These are phyloP conservation scores for Stephanodiscus minutulus DNA, from an alignment of 108 stramenopile species.

Conservation along the genomic window DNA sequence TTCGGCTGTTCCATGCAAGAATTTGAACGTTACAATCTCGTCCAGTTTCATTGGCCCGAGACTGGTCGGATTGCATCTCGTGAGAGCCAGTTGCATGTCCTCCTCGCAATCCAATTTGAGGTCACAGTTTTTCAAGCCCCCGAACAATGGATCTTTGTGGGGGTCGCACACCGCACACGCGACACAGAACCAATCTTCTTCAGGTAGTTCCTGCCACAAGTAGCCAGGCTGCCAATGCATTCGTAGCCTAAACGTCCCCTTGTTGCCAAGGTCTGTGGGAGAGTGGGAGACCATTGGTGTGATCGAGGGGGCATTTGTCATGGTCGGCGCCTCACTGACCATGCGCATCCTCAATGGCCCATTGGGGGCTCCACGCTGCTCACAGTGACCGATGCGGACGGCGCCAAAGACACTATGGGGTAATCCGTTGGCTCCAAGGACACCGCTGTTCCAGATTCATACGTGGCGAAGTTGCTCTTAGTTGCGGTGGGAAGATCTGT, in stretches of 20 bases:
- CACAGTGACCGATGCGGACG: not conserved
- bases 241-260: slow-evolving; percentile 6
- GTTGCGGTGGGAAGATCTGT: not conserved
- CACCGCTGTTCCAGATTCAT: not conserved
- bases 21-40: slow-evolving; percentile 2
- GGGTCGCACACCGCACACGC: slow-evolving; percentile 22
- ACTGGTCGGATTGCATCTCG: not conserved
- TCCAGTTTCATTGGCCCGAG: not conserved
- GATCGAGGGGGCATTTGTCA: not conserved
- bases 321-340: not conserved
- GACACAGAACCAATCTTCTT: slow-evolving; percentile 20
- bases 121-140: not conserved
- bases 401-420: not conserved
- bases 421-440: not conserved
- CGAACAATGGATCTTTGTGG: not conserved
- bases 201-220: slow-evolving; percentile 17
- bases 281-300: not conserved
- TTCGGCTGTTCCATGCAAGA: not conserved
- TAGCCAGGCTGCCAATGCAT: slow-evolving; percentile 17
- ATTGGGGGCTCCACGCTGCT: too few relatives aligned
- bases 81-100: slow-evolving; percentile 16
- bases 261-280: not conserved
- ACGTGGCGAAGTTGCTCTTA: not conserved
- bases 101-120: slow-evolving; percentile 9
- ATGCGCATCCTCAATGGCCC: too few relatives aligned